Evolutionary conservation across 495 filamentous ascomycete genomes (phyloP).

Genomic region (Lindgomyces ingoldianus): DNA sequence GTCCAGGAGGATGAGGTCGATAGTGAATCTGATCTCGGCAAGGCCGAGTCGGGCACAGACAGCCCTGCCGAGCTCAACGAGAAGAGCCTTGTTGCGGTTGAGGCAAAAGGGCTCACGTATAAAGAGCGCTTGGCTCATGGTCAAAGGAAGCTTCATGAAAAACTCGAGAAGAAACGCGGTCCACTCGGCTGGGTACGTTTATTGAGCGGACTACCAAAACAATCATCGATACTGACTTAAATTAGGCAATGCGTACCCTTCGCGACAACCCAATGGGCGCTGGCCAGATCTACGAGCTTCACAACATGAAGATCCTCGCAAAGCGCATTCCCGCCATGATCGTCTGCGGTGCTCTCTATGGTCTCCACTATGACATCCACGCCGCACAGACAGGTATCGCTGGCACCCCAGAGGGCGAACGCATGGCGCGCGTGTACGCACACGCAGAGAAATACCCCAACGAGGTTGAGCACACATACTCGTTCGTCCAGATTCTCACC

Average conservation of each 20-base stretch:
- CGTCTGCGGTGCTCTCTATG: conserved; percentile 60
- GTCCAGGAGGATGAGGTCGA: conserved; percentile 50
- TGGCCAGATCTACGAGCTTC: conserved; percentile 65
- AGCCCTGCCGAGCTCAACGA: conserved; percentile 41
- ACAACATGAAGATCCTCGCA: conserved; percentile 60
- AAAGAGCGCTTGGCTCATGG: conserved; percentile 57
- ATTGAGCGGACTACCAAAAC: too few relatives aligned
- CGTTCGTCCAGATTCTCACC: conserved; percentile 58
- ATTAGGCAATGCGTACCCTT: conserved; percentile 71
- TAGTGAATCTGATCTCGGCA: conserved; percentile 23
- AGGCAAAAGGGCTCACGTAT: conserved; percentile 54
- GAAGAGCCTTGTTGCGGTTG: conserved; percentile 49
- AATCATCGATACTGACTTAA: too few relatives aligned
- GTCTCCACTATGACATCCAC: conserved; percentile 74
- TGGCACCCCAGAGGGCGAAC: background rate
- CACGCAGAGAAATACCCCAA: background rate
- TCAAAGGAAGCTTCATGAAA: conserved; percentile 53
- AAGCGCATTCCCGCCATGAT: conserved; percentile 64
- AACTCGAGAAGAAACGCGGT: conserved; percentile 57
- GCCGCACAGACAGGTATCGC: conserved; percentile 58
- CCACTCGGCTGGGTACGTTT: conserved; percentile 70
- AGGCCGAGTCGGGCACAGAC: conserved; percentile 30
- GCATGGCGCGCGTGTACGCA: background rate
- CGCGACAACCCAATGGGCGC: conserved; percentile 67
- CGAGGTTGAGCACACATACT: background rate